Conservation (phyloP, 2,329 filamentous ascomycete species). For the Acarospora socialis region DNA sequence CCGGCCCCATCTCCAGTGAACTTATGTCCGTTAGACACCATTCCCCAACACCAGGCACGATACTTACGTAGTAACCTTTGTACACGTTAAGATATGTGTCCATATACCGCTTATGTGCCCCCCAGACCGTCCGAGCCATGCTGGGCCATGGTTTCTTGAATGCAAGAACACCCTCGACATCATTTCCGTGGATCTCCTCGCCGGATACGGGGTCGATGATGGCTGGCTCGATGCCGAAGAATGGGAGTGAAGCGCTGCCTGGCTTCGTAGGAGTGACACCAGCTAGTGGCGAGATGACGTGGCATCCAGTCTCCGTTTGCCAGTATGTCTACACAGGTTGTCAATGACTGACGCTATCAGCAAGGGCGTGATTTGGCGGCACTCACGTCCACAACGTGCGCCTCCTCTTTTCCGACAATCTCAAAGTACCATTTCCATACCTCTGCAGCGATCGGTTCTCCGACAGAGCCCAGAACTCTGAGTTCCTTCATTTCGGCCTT, state of each 20-base stretch:
- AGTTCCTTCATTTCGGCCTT: conserved; percentile 80
- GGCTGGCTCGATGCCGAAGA: conserved; percentile 95
- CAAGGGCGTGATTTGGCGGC: not conserved
- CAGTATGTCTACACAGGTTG: conserved; percentile 66
- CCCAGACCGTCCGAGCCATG: conserved; percentile 96
- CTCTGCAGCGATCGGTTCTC: conserved; percentile 93
- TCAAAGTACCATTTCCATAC: conserved; percentile 99
- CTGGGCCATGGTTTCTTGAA: conserved; percentile 98
- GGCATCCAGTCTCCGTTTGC: conserved; percentile 97
- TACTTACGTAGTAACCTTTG: conserved; percentile 86
- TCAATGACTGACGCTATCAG: conserved; percentile 6
- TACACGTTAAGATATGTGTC: conserved; percentile 97
- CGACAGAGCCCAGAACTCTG: conserved; percentile 82
- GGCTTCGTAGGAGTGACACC: conserved; percentile 95
- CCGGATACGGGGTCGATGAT: conserved; percentile 96
- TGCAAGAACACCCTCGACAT: conserved; percentile 89
- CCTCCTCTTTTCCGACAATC: conserved; percentile 80
- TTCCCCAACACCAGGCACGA: not conserved
- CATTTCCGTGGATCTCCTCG: conserved; percentile 84
- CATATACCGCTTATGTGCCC: conserved; percentile 96
- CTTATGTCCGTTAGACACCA: conserved; percentile 18
- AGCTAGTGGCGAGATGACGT: conserved; percentile 86
- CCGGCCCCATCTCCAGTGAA: conserved; percentile 67
- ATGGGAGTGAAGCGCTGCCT: conserved; percentile 85
- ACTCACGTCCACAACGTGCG: conserved; percentile 86